Conservation (phyloP, 805 yeast genomes). For the Candida sithepensis region DNA sequence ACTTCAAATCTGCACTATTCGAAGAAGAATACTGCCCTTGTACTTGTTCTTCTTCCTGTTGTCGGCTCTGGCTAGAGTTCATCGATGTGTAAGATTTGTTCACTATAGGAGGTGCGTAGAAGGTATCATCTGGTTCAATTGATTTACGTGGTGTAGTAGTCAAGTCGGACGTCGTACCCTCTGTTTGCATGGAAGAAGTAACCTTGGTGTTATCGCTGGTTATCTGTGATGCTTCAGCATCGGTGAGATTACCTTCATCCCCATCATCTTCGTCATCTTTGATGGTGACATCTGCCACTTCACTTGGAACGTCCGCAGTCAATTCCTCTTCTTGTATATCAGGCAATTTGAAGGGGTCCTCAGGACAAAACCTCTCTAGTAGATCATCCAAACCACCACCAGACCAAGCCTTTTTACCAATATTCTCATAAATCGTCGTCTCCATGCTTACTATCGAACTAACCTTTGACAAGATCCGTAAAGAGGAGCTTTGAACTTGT, state of each 20-base stretch:
- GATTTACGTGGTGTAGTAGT: not conserved
- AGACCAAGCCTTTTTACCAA: constrained; percentile 81
- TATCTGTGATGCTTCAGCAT: not conserved
- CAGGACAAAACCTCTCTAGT: constrained; percentile 8
- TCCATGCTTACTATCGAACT: constrained; percentile 74
- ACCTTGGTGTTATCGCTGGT: no score
- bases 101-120: constrained; percentile 19
- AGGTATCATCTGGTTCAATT: constrained; percentile 16
- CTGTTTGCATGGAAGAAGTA: no score
- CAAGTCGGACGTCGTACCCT: no score
- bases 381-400: constrained; percentile 79
- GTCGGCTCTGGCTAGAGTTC: not conserved
- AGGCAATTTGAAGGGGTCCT: constrained; percentile 13
- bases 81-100: constrained; percentile 9
- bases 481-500: constrained; percentile 60
- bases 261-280: not conserved
- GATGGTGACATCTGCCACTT: constrained; percentile 3
- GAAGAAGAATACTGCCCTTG: no score
- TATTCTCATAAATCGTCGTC: constrained; percentile 73
- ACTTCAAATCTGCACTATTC: no score
- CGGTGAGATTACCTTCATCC: not conserved
- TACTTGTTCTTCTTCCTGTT: no score
- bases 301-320: constrained; percentile 1
- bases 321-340: constrained; percentile 5
- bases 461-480: constrained; percentile 47